Evolutionary conservation across 2,329 filamentous ascomycete species (phyloP).

Genomic region (Phaeophleospora eucalypticola): DNA sequence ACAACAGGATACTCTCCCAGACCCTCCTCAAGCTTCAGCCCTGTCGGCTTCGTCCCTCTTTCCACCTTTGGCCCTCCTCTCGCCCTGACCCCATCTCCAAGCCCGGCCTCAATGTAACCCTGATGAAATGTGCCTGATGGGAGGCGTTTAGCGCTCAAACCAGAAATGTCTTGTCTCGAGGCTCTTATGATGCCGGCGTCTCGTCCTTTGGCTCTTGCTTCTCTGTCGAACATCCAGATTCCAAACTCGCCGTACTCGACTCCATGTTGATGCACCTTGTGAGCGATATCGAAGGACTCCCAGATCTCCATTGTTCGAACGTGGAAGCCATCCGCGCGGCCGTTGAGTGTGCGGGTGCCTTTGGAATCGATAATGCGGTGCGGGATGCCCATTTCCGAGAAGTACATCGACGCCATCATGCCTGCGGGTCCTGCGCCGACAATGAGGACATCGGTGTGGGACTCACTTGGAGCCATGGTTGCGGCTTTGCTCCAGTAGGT

Average conservation of each 20-base stretch:
- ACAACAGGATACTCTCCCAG: slow-evolving; percentile 57
- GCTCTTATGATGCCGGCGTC: neutral
- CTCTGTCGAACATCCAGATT: slow-evolving; percentile 16
- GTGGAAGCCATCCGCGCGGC: slow-evolving; percentile 54
- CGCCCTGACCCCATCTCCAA: slow-evolving; percentile 5
- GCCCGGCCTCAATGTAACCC: slow-evolving; percentile 54
- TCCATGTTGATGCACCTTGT: slow-evolving; percentile 57
- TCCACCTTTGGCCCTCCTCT: slow-evolving; percentile 44
- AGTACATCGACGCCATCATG: slow-evolving; percentile 48
- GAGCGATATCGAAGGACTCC: slow-evolving; percentile 63
- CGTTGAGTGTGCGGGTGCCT: slow-evolving; percentile 25
- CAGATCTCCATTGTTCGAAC: slow-evolving; percentile 68
- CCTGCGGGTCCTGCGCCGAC: slow-evolving; percentile 48
- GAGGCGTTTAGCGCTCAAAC: neutral
- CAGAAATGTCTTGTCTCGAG: neutral
- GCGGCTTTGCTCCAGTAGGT: neutral
- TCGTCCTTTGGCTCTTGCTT: slow-evolving; percentile 36
- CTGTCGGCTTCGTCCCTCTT: slow-evolving; percentile 55
- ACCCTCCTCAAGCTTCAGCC: slow-evolving; percentile 51
- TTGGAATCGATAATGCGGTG: slow-evolving; percentile 41
- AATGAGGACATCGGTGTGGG: slow-evolving; percentile 41
- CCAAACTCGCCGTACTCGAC: slow-evolving; percentile 6
- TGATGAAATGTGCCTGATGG: slow-evolving; percentile 42
- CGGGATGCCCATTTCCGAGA: slow-evolving; percentile 44
- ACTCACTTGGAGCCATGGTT: neutral